Evolutionary conservation across 768 basidiomycete genomes (phyloP).

Genomic region (Polyporus arcularius): DNA sequence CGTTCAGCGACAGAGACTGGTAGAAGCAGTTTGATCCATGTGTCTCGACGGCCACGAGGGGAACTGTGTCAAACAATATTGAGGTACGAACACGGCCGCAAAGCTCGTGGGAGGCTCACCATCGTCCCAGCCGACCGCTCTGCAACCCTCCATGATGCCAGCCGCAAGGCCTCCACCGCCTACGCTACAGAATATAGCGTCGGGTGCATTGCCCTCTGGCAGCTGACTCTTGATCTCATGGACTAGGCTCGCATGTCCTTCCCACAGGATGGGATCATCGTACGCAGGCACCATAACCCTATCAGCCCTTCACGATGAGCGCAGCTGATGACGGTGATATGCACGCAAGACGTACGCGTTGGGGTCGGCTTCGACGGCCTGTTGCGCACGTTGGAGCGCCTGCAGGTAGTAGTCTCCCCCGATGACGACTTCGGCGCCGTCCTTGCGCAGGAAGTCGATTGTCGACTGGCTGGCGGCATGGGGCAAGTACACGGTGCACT

Average conservation of each 20-base stretch:
- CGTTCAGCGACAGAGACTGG: constrained; percentile 64
- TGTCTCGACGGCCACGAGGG: constrained; percentile 68
- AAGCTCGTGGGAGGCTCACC: constrained; percentile 39
- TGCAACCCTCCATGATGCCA: constrained; percentile 69
- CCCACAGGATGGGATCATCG: constrained; percentile 69
- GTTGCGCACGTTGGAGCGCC: constrained; percentile 50
- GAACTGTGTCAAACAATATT: constrained; percentile 41
- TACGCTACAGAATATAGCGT: constrained; percentile 76
- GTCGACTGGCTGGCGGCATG: constrained; percentile 50
- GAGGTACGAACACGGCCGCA: background rate
- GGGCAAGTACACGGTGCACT: constrained; percentile 72
- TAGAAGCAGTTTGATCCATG: constrained; percentile 76
- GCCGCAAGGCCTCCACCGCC: constrained; percentile 75
- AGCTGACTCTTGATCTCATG: constrained; percentile 62
- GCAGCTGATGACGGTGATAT: background rate
- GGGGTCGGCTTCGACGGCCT: constrained; percentile 43
- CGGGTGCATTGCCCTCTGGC: constrained; percentile 44
- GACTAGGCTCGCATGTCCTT: constrained; percentile 77
- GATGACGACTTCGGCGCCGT: constrained; percentile 61
- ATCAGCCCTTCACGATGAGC: background rate
- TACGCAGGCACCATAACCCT: constrained; percentile 75
- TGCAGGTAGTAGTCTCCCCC: constrained; percentile 60
- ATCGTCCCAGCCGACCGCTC: constrained; percentile 63
- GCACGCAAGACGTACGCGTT: constrained; percentile 49
- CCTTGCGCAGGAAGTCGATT: constrained; percentile 48